Percentiles rank a stretch among this genome's conserved stretches.
Conservation (phyloP, 1,284 basidiomycete species). For the Ustilago hordei region DNA sequence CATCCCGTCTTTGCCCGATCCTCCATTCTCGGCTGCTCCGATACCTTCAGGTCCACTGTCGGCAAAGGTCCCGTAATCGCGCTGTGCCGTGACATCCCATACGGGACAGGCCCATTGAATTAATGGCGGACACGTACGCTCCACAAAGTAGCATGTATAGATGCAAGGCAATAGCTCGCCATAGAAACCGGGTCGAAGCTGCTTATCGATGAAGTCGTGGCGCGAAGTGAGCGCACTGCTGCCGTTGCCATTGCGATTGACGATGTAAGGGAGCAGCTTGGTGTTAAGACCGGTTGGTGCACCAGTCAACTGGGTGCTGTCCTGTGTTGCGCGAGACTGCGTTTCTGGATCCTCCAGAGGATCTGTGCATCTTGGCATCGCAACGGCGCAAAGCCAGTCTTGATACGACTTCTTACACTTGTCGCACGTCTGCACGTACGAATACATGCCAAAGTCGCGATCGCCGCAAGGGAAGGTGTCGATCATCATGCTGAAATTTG, state of each 20-base stretch:
- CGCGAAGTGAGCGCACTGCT: constrained; percentile 38
- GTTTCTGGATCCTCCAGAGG: constrained; percentile 38
- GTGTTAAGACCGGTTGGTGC: constrained; percentile 54
- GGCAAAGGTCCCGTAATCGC: constrained; percentile 68
- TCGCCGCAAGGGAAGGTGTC: constrained; percentile 70
- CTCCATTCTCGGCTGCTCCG: constrained; percentile 61
- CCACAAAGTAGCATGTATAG: constrained; percentile 65
- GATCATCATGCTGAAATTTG: constrained; percentile 70
- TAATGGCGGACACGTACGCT: constrained; percentile 62
- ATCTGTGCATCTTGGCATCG: constrained; percentile 71
- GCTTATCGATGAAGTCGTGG: constrained; percentile 59
- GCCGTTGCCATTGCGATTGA: constrained; percentile 58
- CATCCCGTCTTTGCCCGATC: constrained; percentile 56
- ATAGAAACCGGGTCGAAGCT: constrained; percentile 56
- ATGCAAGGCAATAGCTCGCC: constrained; percentile 68
- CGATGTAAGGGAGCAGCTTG: constrained; percentile 62
- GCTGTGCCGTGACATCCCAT: constrained; percentile 67
- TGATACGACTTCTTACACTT: constrained; percentile 70
- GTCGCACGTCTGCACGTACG: constrained; percentile 69
- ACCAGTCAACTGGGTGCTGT: constrained; percentile 57
- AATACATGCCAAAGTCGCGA: constrained; percentile 69
- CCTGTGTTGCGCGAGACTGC: constrained; percentile 55
- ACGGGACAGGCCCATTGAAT: constrained; percentile 63
- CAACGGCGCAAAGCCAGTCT: constrained; percentile 70
- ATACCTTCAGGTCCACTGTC: constrained; percentile 59